Evolutionary conservation across 768 basidiomycete genomes (phyloP).

Genomic region (Postia placenta): DNA sequence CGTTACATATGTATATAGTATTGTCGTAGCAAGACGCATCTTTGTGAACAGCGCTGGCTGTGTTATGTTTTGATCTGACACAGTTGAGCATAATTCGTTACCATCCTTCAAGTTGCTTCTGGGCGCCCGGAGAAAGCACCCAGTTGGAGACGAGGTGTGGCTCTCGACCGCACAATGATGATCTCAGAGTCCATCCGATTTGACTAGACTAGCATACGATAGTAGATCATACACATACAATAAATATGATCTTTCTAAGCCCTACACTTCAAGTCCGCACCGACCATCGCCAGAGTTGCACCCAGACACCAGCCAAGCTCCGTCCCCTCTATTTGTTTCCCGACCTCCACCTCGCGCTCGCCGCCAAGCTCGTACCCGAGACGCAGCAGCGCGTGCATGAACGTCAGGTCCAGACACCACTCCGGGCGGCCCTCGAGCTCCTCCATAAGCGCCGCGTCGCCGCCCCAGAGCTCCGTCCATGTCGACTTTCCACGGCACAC

Average conservation of each 20-base stretch:
- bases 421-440: conserved; percentile 85
- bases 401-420: conserved; percentile 94
- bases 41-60: too few species aligned
- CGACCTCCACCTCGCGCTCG: conserved; percentile 62
- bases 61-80: too few species aligned
- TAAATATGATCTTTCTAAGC: too few species aligned
- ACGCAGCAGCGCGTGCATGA: conserved; percentile 83
- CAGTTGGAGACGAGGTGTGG: too few species aligned
- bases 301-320: conserved; percentile 94
- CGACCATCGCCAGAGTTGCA: conserved; percentile 73
- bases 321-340: conserved; percentile 83
- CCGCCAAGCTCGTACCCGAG: conserved; percentile 88
- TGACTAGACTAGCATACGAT: too few species aligned
- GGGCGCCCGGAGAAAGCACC: too few species aligned
- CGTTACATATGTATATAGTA: too few species aligned
- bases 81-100: background rate
- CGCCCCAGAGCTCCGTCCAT: conserved; percentile 51
- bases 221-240: too few species aligned
- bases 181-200: too few species aligned
- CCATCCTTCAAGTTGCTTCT: background rate
- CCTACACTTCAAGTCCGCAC: conserved; percentile 50
- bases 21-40: too few species aligned
- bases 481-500: conserved; percentile 66
- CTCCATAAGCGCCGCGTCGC: conserved; percentile 40
- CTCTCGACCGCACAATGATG: too few species aligned